phyloP scores from a whole-genome alignment of 2,329 filamentous ascomycete species.

The Aspergillus alliaceus region DNA sequence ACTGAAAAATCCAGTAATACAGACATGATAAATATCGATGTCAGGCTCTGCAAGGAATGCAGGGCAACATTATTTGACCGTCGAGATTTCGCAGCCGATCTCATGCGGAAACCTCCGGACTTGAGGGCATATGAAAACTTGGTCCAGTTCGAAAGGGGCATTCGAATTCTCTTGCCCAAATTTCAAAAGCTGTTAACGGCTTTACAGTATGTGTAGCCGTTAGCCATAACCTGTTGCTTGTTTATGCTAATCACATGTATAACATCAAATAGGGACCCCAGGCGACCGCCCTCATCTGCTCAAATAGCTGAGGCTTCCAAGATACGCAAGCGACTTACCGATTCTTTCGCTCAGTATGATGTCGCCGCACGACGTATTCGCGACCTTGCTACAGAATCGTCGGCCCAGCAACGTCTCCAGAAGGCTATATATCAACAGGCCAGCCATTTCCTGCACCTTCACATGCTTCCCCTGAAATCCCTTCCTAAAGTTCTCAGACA shows the following conservation, averaged over 20 bases:
- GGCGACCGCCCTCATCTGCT: constrained; percentile 62
- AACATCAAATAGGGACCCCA: constrained; percentile 52
- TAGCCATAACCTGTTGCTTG: not conserved
- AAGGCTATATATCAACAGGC: constrained; percentile 80
- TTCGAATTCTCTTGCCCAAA: constrained; percentile 74
- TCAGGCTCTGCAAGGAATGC: constrained; percentile 92
- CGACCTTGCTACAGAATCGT: constrained; percentile 71
- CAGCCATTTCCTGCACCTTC: constrained; percentile 78
- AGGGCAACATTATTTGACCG: constrained; percentile 69
- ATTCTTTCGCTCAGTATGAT: constrained; percentile 87
- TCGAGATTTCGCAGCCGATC: constrained; percentile 73
- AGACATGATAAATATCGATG: constrained; percentile 68
- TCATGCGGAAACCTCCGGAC: constrained; percentile 68
- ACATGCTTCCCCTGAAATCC: constrained; percentile 84
- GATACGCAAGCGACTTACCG: constrained; percentile 83
- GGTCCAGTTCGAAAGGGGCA: constrained; percentile 83
- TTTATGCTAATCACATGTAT: not conserved
- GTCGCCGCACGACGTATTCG: constrained; percentile 76
- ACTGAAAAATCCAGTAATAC: constrained; percentile 45
- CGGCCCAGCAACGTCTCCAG: constrained; percentile 73
- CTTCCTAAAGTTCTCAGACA: constrained; percentile 68
- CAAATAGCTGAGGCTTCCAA: constrained; percentile 85
- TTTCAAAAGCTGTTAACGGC: constrained; percentile 76
- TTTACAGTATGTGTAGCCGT: constrained; percentile 58
- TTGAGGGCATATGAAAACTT: constrained; percentile 81